phyloP scores from a whole-genome alignment of 164 flowering plant species.

The Berberis thunbergii region DNA sequence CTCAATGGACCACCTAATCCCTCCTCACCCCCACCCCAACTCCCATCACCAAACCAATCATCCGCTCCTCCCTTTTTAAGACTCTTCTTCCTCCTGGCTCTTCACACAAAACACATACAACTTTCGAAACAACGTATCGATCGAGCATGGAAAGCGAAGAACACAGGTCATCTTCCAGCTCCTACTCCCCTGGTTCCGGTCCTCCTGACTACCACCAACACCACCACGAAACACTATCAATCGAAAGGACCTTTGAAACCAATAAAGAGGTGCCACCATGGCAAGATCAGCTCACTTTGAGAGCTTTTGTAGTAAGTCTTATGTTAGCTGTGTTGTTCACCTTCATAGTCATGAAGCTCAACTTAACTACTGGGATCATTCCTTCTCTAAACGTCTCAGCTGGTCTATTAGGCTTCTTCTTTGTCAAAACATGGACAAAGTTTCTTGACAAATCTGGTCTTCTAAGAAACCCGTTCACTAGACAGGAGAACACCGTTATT shows the following conservation, averaged over 20 bases:
- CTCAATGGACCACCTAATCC: no score
- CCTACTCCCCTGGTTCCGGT: no score
- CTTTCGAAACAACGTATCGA: no score
- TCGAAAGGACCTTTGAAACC: not conserved
- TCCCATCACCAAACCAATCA: no score
- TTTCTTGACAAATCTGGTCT: not conserved
- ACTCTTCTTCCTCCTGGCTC: no score
- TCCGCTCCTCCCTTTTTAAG: no score
- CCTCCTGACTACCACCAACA: no score
- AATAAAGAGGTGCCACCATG: not conserved
- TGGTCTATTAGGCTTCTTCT: not conserved
- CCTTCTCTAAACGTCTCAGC: not conserved
- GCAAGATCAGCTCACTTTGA: not conserved
- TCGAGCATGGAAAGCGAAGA: no score
- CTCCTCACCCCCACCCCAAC: no score
- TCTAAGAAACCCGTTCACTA: not conserved
- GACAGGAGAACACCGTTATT: conserved; percentile 1
- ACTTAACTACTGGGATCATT: not conserved
- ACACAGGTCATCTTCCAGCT: no score
- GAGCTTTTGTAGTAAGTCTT: not conserved
- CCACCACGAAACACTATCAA: not conserved
- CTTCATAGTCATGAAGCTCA: not conserved
- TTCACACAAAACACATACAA: no score
- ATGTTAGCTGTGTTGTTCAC: not conserved
- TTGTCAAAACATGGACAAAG: not conserved